These are phyloP conservation scores for Agrocybe pediades DNA, from an alignment of 768 basidiomycete species.

Conservation along the genomic window DNA sequence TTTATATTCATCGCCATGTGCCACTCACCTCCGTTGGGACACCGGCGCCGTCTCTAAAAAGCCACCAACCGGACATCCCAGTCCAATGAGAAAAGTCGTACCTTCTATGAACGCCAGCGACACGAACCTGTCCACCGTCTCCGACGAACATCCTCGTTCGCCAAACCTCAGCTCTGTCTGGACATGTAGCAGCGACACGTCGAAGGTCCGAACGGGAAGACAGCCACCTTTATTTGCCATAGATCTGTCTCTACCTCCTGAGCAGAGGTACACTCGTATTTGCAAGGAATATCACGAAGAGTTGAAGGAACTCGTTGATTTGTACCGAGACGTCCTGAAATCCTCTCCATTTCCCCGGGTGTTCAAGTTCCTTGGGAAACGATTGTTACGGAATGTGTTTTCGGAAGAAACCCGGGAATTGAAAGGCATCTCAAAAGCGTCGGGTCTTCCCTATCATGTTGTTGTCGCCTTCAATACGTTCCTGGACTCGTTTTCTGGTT, in stretches of 20 bases:
- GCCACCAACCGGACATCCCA: no score
- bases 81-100: no score
- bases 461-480: slow-evolving; percentile 42
- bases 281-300: slow-evolving; percentile 29
- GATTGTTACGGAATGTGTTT: slow-evolving; percentile 28
- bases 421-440: slow-evolving; percentile 29
- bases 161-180: no score
- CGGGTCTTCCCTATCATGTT: slow-evolving; percentile 30
- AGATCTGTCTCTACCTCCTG: slow-evolving; percentile 33
- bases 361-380: slow-evolving; percentile 24
- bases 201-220: no score
- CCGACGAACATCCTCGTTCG: no score
- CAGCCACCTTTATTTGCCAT: slow-evolving; percentile 29
- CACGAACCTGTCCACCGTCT: no score
- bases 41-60: no score
- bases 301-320: slow-evolving; percentile 24
- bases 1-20: no score
- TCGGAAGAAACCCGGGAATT: slow-evolving; percentile 38
- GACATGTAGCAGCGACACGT: no score
- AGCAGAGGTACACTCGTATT: slow-evolving; percentile 29
- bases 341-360: slow-evolving; percentile 21
- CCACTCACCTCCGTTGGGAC: no score
- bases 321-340: slow-evolving; percentile 30
- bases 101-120: no score
- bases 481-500: slow-evolving; percentile 38